phyloP scores from a whole-genome alignment of 1,139 yeast species.

The Kurtzmaniella quercitrusa region DNA sequence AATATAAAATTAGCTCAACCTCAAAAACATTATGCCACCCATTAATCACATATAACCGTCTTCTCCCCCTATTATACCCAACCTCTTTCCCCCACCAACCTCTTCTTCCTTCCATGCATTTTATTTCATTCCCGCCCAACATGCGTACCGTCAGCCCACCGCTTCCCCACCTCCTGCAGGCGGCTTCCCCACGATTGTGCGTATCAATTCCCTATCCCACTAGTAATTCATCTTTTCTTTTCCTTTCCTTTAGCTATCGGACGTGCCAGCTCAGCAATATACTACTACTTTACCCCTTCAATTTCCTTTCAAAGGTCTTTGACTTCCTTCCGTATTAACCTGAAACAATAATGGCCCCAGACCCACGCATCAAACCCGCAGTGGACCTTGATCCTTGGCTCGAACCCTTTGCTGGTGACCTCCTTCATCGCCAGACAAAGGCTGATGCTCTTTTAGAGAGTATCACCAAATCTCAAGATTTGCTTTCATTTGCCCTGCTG shows the following conservation, averaged over 20 bases:
- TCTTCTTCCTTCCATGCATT: background rate
- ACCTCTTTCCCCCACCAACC: background rate
- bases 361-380: conserved; percentile 44
- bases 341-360: conserved; percentile 3
- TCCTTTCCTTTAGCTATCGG: too few species aligned
- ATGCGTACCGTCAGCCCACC: background rate
- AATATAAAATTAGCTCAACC: too few species aligned
- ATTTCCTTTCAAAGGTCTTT: background rate
- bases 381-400: conserved; percentile 82
- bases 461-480: conserved; percentile 47
- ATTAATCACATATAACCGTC: too few species aligned
- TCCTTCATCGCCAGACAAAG: conserved; percentile 38
- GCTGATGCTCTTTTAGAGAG: conserved; percentile 48
- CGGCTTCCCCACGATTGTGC: conserved; percentile 1
- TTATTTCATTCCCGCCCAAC: background rate
- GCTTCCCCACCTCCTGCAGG: background rate
- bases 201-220: background rate
- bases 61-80: background rate
- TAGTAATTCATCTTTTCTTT: too few species aligned
- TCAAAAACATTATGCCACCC: too few species aligned
- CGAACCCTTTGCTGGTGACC: conserved; percentile 66
- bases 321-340: background rate
- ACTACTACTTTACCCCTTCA: too few species aligned
- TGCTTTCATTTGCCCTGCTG: conserved; percentile 50
- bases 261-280: too few species aligned